Conservation (phyloP, 1,139 yeast species). For the Geotrichum phurueaensis region DNA sequence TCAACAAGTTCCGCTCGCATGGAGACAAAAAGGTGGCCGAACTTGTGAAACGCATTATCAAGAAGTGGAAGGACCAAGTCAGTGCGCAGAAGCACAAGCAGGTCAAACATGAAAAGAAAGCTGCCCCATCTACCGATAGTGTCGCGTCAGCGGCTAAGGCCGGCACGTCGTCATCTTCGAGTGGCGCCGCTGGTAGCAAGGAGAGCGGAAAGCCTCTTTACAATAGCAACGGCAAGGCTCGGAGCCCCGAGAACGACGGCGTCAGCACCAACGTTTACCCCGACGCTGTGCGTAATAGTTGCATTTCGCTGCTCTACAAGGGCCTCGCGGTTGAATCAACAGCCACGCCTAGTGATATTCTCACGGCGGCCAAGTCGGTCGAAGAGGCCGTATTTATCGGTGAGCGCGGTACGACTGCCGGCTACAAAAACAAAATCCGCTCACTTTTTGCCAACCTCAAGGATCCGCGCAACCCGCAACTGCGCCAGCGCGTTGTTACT, state of each 20-base stretch:
- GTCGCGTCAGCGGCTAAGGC: constrained; percentile 19
- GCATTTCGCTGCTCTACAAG: constrained; percentile 76
- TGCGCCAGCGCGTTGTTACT: constrained; percentile 60
- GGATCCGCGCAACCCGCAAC: constrained; percentile 81
- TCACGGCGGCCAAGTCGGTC: constrained; percentile 61
- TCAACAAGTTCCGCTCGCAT: constrained; percentile 76
- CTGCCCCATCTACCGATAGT: constrained; percentile 14
- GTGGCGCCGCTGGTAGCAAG: constrained; percentile 14
- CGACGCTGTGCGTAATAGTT: constrained; percentile 76
- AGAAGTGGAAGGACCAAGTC: constrained; percentile 86
- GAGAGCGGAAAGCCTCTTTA: constrained; percentile 18
- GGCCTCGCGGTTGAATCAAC: constrained; percentile 80
- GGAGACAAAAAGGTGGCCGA: constrained; percentile 58
- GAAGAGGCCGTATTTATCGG: constrained; percentile 63
- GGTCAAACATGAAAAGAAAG: constrained; percentile 9
- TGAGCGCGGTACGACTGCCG: constrained; percentile 46
- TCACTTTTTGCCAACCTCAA: constrained; percentile 79
- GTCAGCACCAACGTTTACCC: constrained; percentile 62
- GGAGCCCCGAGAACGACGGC: constrained; percentile 79
- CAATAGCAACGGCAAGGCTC: constrained; percentile 37
- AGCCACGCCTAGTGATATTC: constrained; percentile 51
- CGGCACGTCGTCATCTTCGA: constrained; percentile 17
- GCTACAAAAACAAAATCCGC: constrained; percentile 74
- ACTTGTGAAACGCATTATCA: constrained; percentile 75
- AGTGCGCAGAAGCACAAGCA: constrained; percentile 54